Evolutionary conservation across 805 yeast genomes (phyloP).

Genomic region (Candida adriatica): DNA sequence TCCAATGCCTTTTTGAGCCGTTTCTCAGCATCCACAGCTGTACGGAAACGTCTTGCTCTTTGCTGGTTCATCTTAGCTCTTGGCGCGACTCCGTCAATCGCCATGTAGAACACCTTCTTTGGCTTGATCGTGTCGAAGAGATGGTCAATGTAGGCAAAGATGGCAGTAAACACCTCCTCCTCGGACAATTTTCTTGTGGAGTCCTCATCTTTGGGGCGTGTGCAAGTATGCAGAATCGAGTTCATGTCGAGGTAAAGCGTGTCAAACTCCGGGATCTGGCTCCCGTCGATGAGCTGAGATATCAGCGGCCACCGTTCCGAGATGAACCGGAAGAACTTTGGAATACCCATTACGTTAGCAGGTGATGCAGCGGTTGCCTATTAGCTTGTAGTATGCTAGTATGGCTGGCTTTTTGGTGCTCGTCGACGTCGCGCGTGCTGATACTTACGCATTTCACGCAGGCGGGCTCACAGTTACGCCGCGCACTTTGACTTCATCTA

Average conservation of each 20-base stretch:
- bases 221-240: constrained; percentile 89
- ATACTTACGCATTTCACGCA: not conserved
- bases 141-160: constrained; percentile 92
- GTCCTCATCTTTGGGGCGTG: constrained; percentile 73
- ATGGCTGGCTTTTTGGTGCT: too few species aligned
- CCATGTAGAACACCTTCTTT: constrained; percentile 78
- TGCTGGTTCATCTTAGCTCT: constrained; percentile 98
- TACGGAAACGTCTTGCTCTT: constrained; percentile 85
- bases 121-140: constrained; percentile 85
- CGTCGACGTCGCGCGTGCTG: not conserved
- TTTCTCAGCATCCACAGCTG: constrained; percentile 83
- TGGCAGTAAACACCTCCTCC: constrained; percentile 87
- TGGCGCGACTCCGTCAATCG: constrained; percentile 99
- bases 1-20: constrained; percentile 65
- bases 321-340: constrained; percentile 92
- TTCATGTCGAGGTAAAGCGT: constrained; percentile 96
- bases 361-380: not conserved
- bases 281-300: constrained; percentile 75
- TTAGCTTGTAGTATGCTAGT: too few species aligned
- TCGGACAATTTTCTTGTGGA: constrained; percentile 68
- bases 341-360: constrained; percentile 63
- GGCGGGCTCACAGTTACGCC: too few species aligned
- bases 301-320: constrained; percentile 99
- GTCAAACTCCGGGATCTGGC: constrained; percentile 88
- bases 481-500: too few species aligned